These are phyloP conservation scores for Straminergon stramineum DNA, from an alignment of 225 moss, liverwort and hornwort species.

Conservation along the genomic window DNA sequence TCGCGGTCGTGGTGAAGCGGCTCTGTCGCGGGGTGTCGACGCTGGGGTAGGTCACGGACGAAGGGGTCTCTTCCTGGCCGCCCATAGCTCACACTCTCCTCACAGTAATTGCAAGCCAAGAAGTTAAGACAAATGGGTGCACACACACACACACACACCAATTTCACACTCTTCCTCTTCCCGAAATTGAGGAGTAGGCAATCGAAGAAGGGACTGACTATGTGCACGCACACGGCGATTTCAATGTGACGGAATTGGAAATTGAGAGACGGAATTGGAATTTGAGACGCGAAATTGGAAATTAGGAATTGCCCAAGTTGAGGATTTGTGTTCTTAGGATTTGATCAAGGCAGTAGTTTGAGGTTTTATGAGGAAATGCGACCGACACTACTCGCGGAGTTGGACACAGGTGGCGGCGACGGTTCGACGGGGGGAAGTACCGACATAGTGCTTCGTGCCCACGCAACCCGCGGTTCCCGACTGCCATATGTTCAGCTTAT, in stretches of 20 bases:
- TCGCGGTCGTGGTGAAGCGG: background rate
- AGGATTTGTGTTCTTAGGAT: background rate
- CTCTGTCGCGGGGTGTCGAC: background rate
- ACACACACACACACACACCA: background rate
- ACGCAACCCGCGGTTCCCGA: background rate
- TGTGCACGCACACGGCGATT: background rate
- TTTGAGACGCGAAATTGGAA: background rate
- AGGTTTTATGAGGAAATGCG: background rate
- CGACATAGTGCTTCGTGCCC: background rate
- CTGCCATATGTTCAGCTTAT: background rate
- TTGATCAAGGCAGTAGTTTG: background rate
- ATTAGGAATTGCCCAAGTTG: too few species aligned
- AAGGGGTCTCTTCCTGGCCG: background rate
- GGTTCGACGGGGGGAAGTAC: background rate
- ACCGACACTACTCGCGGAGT: background rate
- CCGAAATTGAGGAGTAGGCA: background rate
- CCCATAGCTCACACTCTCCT: background rate
- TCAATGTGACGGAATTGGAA: too few species aligned
- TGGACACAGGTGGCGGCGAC: background rate
- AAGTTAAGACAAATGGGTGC: background rate
- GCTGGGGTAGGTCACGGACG: background rate
- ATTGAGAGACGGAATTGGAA: background rate
- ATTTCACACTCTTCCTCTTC: background rate
- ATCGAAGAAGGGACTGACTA: background rate
- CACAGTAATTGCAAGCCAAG: background rate